Evolutionary conservation across 2,329 filamentous ascomycete species (phyloP).

Genomic region (Coniochaeta ligniaria): DNA sequence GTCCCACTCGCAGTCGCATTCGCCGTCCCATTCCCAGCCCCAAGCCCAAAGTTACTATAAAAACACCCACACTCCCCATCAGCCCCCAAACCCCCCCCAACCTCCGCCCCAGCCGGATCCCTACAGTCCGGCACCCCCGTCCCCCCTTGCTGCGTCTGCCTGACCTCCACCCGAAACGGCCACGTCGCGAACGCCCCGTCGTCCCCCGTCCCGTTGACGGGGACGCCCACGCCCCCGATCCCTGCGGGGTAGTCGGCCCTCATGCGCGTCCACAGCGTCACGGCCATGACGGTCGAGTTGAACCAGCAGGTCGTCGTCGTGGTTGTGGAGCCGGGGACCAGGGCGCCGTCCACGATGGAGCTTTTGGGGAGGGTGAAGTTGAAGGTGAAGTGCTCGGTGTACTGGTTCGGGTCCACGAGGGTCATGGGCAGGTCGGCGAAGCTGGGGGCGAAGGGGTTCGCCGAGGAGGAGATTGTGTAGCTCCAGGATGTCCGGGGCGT

Average conservation of each 20-base stretch:
- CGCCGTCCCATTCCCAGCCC: neutral
- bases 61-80: slow-evolving; percentile 8
- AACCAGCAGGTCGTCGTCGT: slow-evolving; percentile 51
- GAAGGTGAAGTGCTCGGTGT: slow-evolving; percentile 52
- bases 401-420: slow-evolving; percentile 36
- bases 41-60: slow-evolving; percentile 9
- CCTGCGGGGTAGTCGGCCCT: slow-evolving; percentile 21
- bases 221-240: slow-evolving; percentile 11
- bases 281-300: slow-evolving; percentile 46
- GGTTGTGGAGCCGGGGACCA: slow-evolving; percentile 29
- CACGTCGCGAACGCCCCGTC: slow-evolving; percentile 31
- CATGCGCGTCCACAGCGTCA: slow-evolving; percentile 50
- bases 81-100: neutral
- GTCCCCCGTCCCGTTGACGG: slow-evolving; percentile 9
- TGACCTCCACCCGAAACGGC: slow-evolving; percentile 52
- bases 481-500: slow-evolving; percentile 25
- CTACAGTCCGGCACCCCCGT: slow-evolving; percentile 46
- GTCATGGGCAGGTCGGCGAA: slow-evolving; percentile 46
- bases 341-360: slow-evolving; percentile 37
- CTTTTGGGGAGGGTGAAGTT: slow-evolving; percentile 43
- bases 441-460: slow-evolving; percentile 47
- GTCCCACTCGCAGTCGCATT: neutral
- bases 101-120: slow-evolving; percentile 14
- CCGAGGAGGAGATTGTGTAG: slow-evolving; percentile 47
- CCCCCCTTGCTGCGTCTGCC: slow-evolving; percentile 41